Evolutionary conservation across 2,329 filamentous ascomycete species (phyloP).

Genomic region (Paecilomyces sp.): DNA sequence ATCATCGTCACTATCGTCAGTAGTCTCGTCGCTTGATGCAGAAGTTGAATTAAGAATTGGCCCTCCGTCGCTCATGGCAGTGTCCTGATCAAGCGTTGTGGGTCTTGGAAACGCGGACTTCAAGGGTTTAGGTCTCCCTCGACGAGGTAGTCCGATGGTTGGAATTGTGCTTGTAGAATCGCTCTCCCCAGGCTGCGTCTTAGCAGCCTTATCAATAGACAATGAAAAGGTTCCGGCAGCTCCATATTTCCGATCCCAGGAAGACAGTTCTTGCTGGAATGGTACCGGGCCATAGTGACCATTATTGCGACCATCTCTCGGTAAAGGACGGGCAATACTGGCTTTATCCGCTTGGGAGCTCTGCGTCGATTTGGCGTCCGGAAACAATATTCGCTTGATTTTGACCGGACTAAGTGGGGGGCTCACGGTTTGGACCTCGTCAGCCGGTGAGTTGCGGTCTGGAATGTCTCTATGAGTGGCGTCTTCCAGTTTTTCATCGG

Average conservation of each 20-base stretch:
- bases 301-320: constrained; percentile 17
- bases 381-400: constrained; percentile 40
- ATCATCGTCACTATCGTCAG: constrained; percentile 10
- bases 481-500: neutral
- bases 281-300: constrained; percentile 46
- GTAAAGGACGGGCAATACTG: neutral
- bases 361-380: constrained; percentile 10
- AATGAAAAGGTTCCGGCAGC: constrained; percentile 41
- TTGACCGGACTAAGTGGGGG: constrained; percentile 34
- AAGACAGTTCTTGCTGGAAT: constrained; percentile 43
- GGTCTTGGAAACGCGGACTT: constrained; percentile 1
- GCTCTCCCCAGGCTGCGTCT: constrained; percentile 2
- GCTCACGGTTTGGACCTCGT: constrained; percentile 24
- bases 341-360: neutral
- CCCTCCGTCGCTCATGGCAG: constrained; percentile 5
- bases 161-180: constrained; percentile 22
- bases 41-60: constrained; percentile 13
- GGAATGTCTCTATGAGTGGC: neutral
- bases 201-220: constrained; percentile 4
- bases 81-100: constrained; percentile 3
- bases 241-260: constrained; percentile 49
- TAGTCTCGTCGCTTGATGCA: constrained; percentile 21
- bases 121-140: constrained; percentile 6
- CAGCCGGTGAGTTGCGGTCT: constrained; percentile 8
- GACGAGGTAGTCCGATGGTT: constrained; percentile 30